phyloP scores from a whole-genome alignment of 2,329 filamentous ascomycete species.

The Xylariaceae sp. region DNA sequence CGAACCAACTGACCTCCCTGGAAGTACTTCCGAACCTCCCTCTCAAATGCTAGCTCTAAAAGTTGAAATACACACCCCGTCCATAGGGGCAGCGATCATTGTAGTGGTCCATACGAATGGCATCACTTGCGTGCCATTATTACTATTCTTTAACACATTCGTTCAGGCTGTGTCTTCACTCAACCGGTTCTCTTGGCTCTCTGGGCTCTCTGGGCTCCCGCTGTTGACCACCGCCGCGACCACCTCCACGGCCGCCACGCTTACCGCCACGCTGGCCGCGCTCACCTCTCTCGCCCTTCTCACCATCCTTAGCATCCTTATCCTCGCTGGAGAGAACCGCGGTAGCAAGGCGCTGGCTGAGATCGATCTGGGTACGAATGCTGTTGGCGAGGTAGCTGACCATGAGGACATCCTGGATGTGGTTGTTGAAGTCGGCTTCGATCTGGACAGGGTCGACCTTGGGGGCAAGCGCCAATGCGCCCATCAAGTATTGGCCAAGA shows the following conservation, averaged over 20 bases:
- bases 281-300: constrained; percentile 42
- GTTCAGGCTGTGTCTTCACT: constrained; percentile 16
- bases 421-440: constrained; percentile 98
- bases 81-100: constrained; percentile 6
- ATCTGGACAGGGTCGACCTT: constrained; percentile 90
- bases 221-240: constrained; percentile 43
- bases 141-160: constrained; percentile 6
- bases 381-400: constrained; percentile 98
- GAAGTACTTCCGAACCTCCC: not conserved
- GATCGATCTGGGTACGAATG: constrained; percentile 96
- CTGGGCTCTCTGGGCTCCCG: constrained; percentile 42
- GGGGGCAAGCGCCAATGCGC: constrained; percentile 83
- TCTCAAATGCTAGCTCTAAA: constrained; percentile 6
- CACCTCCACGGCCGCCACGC: constrained; percentile 46
- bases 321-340: constrained; percentile 54
- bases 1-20: not conserved
- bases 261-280: constrained; percentile 46
- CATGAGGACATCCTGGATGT: constrained; percentile 97
- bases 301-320: constrained; percentile 44
- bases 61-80: constrained; percentile 7
- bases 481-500: constrained; percentile 91
- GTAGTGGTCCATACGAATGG: constrained; percentile 1
- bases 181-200: constrained; percentile 26
- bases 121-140: constrained; percentile 4
- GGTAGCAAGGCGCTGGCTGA: constrained; percentile 91